Percentiles rank a stretch among this genome's conserved stretches.
Evolutionary conservation across 768 basidiomycete genomes (phyloP).

Genomic region (Pulveroboletus sp.): DNA sequence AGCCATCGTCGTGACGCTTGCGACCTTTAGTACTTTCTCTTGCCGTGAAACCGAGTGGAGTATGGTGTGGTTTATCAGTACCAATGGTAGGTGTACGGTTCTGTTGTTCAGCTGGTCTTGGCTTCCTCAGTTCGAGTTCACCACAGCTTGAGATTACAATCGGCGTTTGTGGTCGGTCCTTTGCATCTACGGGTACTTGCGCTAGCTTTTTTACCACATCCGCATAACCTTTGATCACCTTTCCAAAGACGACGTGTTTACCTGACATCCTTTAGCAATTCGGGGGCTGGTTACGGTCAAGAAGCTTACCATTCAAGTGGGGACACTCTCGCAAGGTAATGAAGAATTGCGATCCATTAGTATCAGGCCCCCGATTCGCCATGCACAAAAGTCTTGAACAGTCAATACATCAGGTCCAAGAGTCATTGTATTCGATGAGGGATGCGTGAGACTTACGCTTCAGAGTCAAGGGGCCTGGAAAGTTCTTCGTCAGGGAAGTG

Average conservation of each 20-base stretch:
- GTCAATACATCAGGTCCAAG: not conserved
- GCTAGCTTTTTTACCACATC: constrained; percentile 56
- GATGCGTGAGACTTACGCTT: constrained; percentile 42
- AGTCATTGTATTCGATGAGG: not conserved
- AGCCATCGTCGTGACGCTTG: constrained; percentile 22
- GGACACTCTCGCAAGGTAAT: constrained; percentile 72
- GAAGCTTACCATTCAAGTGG: constrained; percentile 60
- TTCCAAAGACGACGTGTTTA: constrained; percentile 56
- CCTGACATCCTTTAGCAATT: constrained; percentile 32
- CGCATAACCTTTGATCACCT: constrained; percentile 55
- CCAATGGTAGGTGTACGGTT: constrained; percentile 11
- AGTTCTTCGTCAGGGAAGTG: constrained; percentile 79
- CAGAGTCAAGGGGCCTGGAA: constrained; percentile 53
- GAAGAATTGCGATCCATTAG: constrained; percentile 87
- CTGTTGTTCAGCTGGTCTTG: constrained; percentile 5
- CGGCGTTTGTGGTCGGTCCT: constrained; percentile 64
- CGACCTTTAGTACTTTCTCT: constrained; percentile 8
- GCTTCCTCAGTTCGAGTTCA: constrained; percentile 67
- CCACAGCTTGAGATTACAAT: constrained; percentile 75
- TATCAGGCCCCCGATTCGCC: constrained; percentile 83
- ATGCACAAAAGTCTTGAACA: constrained; percentile 68
- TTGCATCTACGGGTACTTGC: constrained; percentile 64
- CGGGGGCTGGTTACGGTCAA: not conserved
- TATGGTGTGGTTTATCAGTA: not conserved
- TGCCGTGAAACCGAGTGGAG: not conserved